Base-by-base conservation (phyloP, 805 yeast genomes). In the Metschnikowia amazonensis region DNA sequence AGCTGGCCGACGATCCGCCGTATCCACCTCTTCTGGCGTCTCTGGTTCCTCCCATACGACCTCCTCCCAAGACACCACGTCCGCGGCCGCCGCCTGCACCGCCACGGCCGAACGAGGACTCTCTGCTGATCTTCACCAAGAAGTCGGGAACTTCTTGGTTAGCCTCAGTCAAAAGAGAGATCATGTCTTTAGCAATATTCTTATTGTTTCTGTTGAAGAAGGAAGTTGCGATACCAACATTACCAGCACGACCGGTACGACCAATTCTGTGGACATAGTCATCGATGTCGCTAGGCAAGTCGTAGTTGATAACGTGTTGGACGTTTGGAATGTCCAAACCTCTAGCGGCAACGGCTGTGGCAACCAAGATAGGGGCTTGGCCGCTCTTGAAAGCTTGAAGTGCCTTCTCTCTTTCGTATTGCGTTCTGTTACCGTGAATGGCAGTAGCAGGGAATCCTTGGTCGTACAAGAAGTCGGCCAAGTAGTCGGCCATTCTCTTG, bases 231-330 rank as follows among this genome's bases (percentile, higher is more conserved):
- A 87, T 78, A 86, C 99, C 99, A 52, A 86, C 83, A 76, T 94
- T 94, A 80, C 99, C 99, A 62, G 99, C 99, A 83, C 99, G 94
- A 74, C 99, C 99, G 64, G 99, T 94, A 83, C 99, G 92, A 81
- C 99, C 99, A 66, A 94, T 94, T 77, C 99, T 87, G 77, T 94
- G 99, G 49, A 94, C 99, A 66, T 94, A 94, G 72, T 94, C 99
- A 70, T 94, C 99, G 63, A 94, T 86, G 70, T 94, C 98, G 65
- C 85, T 76, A 68, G 99, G 99, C 68, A 94, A 78, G 67, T 94
- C 99, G 69, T 86, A 94, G 81, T 94, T 94, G 73, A 94, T 85
- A 64, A 94, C 99, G 67, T 92, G 98, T 40, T 95, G 85, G 60
- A 94, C 99, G 67, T 94, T 94, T 68, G 99, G 98, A 78, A 94